Base-by-base conservation (phyloP, 2,329 filamentous ascomycete genomes). In the Huntiella abstrusa region DNA sequence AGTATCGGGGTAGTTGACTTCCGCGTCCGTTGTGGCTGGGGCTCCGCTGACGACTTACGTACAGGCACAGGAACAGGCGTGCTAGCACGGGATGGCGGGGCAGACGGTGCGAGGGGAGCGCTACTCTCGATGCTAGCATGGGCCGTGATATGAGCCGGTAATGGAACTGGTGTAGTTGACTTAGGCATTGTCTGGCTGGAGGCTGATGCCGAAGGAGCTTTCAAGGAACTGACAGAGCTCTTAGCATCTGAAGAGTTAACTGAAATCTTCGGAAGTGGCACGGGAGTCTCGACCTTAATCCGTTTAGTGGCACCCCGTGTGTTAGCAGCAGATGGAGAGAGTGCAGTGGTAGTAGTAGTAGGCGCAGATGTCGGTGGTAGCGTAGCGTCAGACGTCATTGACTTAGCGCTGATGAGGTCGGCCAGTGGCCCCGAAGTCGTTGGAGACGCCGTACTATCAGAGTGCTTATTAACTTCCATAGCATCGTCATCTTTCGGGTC, bases 281-380 rank as follows among this genome's bases (percentile, higher is more conserved):
- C 63, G 8, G 71, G 71, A 11, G 71, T 75, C 56, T 75, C 71
- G 17, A 67, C 73, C 57, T 74, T 75, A 51, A 61, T 67, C 33
- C 70, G 66, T 55, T 75, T 75, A 13, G 40, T 43, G 15, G 32
- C n/a, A 33, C 19, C 11, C 5, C 47, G 47, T 12, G 37, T 17
- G 32, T 10, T 28, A 28, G 22, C 22, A 28, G 22, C 22, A 1
- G 22, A 28, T 28, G 22, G 22, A 7, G 22, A 28, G 22, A 28
- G 6, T 7, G 22, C 19, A 32, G 28, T 19, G 60, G 48, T 47
- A 60, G 62, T 28, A 66, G 67, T 33, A 58, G 60, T n/a, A 55
- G 44, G 28, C 3, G 40, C 28, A 15, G 43, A n/a, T 7, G 44
- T 17, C 4, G 47, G 5, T 6, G 37, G 4, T 10, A 39, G 33